phyloP scores from a whole-genome alignment of 2,329 filamentous ascomycete genomes.

The Rutstroemia sp. region DNA sequence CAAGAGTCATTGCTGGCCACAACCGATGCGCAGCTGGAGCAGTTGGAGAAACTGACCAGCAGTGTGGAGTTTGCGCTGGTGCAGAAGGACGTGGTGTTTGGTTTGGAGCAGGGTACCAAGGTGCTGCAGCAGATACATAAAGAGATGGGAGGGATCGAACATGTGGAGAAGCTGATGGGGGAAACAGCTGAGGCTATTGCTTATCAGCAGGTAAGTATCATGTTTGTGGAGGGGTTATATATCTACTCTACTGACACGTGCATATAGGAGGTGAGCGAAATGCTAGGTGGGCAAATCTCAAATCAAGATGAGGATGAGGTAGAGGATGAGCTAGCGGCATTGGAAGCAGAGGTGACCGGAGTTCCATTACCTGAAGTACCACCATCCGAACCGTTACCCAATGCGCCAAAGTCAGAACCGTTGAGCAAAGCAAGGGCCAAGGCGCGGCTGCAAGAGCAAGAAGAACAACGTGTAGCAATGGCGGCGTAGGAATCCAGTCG shows the following conservation, averaged over 20 bases:
- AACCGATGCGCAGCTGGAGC: conserved; percentile 89
- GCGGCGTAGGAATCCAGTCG: conserved; percentile 19
- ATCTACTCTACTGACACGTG: conserved; percentile 2
- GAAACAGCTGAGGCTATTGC: conserved; percentile 85
- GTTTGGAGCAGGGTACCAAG: conserved; percentile 81
- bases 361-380: conserved; percentile 27
- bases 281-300: conserved; percentile 81
- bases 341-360: conserved; percentile 57
- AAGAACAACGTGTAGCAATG: conserved; percentile 25
- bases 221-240: not conserved
- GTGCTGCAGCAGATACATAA: conserved; percentile 86
- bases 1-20: conserved; percentile 83
- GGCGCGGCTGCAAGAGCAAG: conserved; percentile 20
- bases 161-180: conserved; percentile 90
- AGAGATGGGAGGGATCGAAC: conserved; percentile 92
- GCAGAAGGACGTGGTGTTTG: conserved; percentile 92
- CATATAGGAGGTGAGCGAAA: conserved; percentile 77
- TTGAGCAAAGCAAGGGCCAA: conserved; percentile 21
- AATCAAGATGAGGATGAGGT: conserved; percentile 97
- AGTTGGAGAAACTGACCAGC: conserved; percentile 80
- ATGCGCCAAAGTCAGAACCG: conserved; percentile 23
- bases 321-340: conserved; percentile 82
- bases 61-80: conserved; percentile 94
- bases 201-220: conserved; percentile 70
- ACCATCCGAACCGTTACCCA: conserved; percentile 21